Evolutionary conservation across 2,329 filamentous ascomycete genomes (phyloP), one percentile per base, ranked within the genome.

Genomic region (Aspergillus spinulosporus): DNA sequence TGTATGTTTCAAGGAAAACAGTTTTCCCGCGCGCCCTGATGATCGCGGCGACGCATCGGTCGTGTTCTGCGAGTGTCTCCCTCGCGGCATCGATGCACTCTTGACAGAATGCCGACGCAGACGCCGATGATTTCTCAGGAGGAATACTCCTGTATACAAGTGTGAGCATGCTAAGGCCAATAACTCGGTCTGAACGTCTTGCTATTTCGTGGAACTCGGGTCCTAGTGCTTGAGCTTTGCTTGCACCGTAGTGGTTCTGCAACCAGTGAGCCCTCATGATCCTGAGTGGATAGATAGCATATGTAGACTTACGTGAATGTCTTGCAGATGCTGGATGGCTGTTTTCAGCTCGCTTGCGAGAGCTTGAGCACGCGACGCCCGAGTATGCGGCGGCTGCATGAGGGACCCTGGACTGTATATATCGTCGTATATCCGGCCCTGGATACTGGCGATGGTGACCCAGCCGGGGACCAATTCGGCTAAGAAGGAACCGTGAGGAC

Each of bases 331-430:
- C 14, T 52, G 15, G 31, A 46, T 52, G 21, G 32, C 42, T n/a
- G 8, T 36, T 21, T 61, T 39, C 11, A 61, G 7, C 43, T 59
- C 59, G 2, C 37, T 4, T 5, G 31, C 57, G 6, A 61, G 57
- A n/a, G 51, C 48, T 9, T 14, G 49, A 9, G 59, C 46, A 47
- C 57, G 57, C 47, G 47, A 40, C 7, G n/a, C 49, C n/a, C 61
- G 50, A 31, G 53, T 42, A 31, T 54, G 29, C 3, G n/a, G n/a
- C 14, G 61, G 52, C 29, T 59, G 61, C 36, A 49, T 37, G 5
- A 63, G 47, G 8, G 59, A 59, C n/a, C 39, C 37, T 9, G 59
- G 57, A 28, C 57, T 61, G 45, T 63, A 63, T 3, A 63, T 47
- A 3, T 55, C 32, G 21, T 60, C 50, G 29, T 60, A 61, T 29